Evolutionary conservation across 2,329 filamentous ascomycete species (phyloP).

Genomic region (Aspergillus versicolor): DNA sequence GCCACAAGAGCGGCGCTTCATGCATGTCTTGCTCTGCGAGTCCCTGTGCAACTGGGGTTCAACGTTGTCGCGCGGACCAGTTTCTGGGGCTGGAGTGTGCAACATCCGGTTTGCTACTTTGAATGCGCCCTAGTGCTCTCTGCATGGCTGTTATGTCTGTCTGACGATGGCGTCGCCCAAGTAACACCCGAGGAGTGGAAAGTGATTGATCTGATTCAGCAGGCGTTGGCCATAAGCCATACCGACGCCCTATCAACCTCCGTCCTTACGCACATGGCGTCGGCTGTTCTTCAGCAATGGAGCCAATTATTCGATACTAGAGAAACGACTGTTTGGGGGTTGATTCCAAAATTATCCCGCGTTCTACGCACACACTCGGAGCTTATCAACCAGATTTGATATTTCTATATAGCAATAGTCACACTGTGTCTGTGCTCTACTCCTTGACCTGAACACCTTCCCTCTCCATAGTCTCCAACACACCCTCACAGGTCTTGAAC

Average conservation of each 20-base stretch:
- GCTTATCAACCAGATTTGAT: background rate
- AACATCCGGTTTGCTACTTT: background rate
- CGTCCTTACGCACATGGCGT: background rate
- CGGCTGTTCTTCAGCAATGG: background rate
- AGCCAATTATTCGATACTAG: background rate
- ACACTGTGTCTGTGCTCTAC: too few relatives aligned
- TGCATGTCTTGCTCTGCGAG: background rate
- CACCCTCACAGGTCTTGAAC: slow-evolving; percentile 31
- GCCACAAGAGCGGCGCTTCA: background rate
- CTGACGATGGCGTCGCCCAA: background rate
- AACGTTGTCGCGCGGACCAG: background rate
- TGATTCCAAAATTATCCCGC: background rate
- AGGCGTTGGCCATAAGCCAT: too few relatives aligned
- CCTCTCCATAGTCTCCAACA: background rate
- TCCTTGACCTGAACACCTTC: too few relatives aligned
- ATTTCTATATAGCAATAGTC: too few relatives aligned
- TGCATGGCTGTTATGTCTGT: background rate
- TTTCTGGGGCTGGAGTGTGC: background rate
- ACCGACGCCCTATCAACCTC: too few relatives aligned
- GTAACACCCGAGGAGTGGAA: background rate
- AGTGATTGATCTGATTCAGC: too few relatives aligned
- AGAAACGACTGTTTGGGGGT: background rate
- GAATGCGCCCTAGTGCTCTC: background rate
- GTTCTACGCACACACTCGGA: background rate
- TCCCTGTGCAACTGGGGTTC: background rate